These are phyloP conservation scores for Beauveria asiatica DNA, from an alignment of 2,329 filamentous ascomycete genomes.

Conservation along the genomic window DNA sequence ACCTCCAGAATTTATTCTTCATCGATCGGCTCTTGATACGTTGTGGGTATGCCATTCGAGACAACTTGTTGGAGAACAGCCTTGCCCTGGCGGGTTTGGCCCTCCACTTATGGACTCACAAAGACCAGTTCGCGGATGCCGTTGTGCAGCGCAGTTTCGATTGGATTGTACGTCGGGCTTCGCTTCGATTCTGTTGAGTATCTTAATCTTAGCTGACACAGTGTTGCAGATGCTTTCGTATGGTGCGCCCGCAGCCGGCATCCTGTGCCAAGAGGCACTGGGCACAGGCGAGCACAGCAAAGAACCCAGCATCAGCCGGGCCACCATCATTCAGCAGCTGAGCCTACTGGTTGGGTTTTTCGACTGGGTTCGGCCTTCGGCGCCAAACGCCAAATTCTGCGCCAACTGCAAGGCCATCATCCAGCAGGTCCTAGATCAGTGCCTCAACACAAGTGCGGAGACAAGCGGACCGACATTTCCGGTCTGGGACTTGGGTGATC, in stretches of 20 bases:
- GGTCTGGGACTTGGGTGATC: conserved; percentile 24
- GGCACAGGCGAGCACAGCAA: conserved; percentile 29
- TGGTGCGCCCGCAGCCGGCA: conserved; percentile 39
- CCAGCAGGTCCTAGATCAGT: conserved; percentile 40
- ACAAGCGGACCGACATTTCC: conserved; percentile 18
- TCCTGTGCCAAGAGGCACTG: conserved; percentile 42
- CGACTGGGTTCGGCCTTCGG: conserved; percentile 40
- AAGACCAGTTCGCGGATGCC: conserved; percentile 31
- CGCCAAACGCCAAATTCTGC: conserved; percentile 41
- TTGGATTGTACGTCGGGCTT: conserved; percentile 34
- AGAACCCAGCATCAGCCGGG: conserved; percentile 31
- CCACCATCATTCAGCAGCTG: conserved; percentile 42
- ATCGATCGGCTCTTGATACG: conserved; percentile 48
- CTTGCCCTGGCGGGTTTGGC: conserved; percentile 40
- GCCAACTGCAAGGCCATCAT: conserved; percentile 38
- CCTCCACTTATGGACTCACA: conserved; percentile 40
- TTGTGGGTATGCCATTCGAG: conserved; percentile 27
- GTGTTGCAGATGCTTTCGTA: conserved; percentile 36
- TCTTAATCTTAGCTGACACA: neutral
- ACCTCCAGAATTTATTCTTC: conserved; percentile 50
- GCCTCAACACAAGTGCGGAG: conserved; percentile 31
- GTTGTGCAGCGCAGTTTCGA: conserved; percentile 35
- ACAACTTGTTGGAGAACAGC: conserved; percentile 34
- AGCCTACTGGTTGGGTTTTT: conserved; percentile 43
- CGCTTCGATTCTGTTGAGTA: neutral